These are phyloP conservation scores for Geotrichum citri-aurantii DNA, from an alignment of 1,139 yeast genomes.

Conservation along the genomic window DNA sequence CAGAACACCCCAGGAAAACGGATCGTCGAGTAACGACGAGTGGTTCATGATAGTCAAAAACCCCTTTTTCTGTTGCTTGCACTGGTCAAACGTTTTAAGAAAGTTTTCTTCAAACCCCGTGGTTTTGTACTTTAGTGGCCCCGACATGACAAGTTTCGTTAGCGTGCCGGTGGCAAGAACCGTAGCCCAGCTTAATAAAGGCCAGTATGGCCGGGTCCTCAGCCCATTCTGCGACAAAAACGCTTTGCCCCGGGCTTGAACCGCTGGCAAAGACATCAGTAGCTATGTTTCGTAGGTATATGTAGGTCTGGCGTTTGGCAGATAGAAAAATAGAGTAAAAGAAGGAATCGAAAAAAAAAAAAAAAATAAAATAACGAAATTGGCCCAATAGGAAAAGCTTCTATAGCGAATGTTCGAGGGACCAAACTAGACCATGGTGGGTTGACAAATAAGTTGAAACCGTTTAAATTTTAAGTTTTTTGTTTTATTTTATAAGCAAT, in stretches of 20 bases:
- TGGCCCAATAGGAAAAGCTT: neutral
- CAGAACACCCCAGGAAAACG: constrained; percentile 79
- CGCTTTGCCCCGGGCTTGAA: constrained; percentile 68
- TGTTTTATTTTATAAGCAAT: too few relatives aligned
- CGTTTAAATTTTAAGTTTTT: neutral
- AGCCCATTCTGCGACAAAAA: constrained; percentile 62
- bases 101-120: constrained; percentile 42
- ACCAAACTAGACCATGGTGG: neutral
- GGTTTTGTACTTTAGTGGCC: constrained; percentile 58
- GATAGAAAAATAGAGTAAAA: neutral
- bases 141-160: constrained; percentile 56
- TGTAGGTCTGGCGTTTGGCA: neutral
- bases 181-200: constrained; percentile 60
- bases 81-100: constrained; percentile 44
- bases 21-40: constrained; percentile 92
- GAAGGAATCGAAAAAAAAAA: neutral
- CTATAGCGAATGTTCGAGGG: neutral
- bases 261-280: constrained; percentile 67
- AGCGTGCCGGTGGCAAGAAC: constrained; percentile 60
- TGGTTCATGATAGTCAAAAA: constrained; percentile 91
- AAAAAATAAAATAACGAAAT: neutral
- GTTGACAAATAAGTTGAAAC: neutral
- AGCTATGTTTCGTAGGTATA: neutral
- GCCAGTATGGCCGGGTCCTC: constrained; percentile 49
- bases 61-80: constrained; percentile 64